Evolutionary conservation across 352 stramenopile genomes (phyloP), one percentile per base, ranked within the genome.

Genomic region (Pythium rishiriense): DNA sequence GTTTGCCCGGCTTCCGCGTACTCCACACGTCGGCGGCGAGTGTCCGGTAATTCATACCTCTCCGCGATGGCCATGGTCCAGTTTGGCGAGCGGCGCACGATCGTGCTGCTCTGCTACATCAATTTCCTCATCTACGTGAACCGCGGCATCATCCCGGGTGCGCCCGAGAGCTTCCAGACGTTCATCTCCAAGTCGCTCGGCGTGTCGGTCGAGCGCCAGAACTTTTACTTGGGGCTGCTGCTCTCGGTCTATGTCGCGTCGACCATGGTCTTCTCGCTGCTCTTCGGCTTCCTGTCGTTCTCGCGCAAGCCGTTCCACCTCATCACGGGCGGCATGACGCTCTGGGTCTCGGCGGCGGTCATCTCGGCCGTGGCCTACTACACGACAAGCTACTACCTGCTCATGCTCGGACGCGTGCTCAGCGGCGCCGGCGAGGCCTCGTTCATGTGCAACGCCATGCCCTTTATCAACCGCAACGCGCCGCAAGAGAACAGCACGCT

Each of bases 91-190:
- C 54, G 58, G 14, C 61, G 66, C 64, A 75, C 88, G 55, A 94
- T 97, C 68, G 62, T 93, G 41, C 68, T 97, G 67, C 78, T 97
- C n/a, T 94, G 84, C 64, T 73, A 79, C 49, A 96, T 96, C 65
- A 98, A 98, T 69, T 66, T 98, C n/a, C 70, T 97, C 49, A 98
- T 97, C 72, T 98, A 98, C 78, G 73, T 98, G 41, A 94, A 98
- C 76, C 89, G 95, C 41, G 91, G 93, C 25, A 98, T 99, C 58
- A 98, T 98, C 54, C 89, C 96, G 0, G 96, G 96, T 14, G 89
- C 93, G 0, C 87, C 88, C 25, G 78, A 96, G 62, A 87, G 97
- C 66, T 98, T 98, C 69, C 86, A 96, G 62, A 79, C 80, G 37
- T 99, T 98, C 65, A 96, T 98, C 62, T 80, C 79, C 15, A 53